Base-by-base conservation (phyloP, 495 filamentous ascomycete species). In the Letharia lupina region DNA sequence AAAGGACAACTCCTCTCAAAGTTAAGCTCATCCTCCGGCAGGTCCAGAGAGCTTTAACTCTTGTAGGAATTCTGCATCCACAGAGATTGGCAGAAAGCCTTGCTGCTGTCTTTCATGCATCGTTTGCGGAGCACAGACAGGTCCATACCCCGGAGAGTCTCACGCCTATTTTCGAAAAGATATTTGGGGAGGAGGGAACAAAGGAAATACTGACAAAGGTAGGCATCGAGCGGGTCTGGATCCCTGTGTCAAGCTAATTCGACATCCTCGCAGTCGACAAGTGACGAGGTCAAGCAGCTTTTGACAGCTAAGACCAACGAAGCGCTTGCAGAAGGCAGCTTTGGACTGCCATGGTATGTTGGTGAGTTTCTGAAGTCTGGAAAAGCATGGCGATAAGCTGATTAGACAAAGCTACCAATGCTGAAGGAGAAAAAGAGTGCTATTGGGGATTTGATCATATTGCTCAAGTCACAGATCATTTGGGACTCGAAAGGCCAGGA, bases 391-490 rank as follows among this genome's bases (percentile, higher is more conserved):
- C 50, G 13, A 54, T 56, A 42, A 41, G 61, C 64, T 72, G 44
- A 72, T 60, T 1, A 39, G 15, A 11, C 48, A n/a, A 66, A 76
- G 76, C 73, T 18, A 80, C 84, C 28, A 84, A 89, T 70, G 42
- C 73, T 8, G 72, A 81, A 47, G 87, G 87, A 6, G 70, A 82
- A 69, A 88, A 73, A 13, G 85, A 91, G 61, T 76, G 78, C 0
- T 90, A 87, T 74, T 91, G 83, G 80, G 88, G 89, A 2, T 80
- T 91, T 60, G 87, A 90, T 75, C 85, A 89, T 72, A 65, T 90
- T 18, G 87, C 82, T 0, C 83, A 86, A 65, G 81, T 91, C n/a
- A 77, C 75, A 41, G 78, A 84, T 64, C 85, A 86, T 70, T 72
- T 91, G 59, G 84, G 80, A 2, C 66, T 90, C 63, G 79, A 84